Base-by-base conservation (phyloP, 1,139 yeast genomes). In the Diutina neorugosa region DNA sequence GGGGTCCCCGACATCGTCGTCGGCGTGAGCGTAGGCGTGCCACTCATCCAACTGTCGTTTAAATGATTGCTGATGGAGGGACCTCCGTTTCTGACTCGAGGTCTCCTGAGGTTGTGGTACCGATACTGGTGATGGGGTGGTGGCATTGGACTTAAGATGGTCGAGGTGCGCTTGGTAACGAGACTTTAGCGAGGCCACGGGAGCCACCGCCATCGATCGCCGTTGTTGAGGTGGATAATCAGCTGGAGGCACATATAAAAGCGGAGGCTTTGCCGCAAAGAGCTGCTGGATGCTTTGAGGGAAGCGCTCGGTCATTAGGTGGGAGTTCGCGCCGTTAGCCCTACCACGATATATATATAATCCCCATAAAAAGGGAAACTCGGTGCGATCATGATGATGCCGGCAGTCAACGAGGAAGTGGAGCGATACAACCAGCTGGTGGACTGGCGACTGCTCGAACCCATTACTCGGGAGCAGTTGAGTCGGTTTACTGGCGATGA, bases 251-350 rank as follows among this genome's bases (percentile, higher is more conserved):
- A 76, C 62, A 59, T 73, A 78, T 41, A 75, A 73, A 14, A 83
- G 65, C n/a, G 95, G 94, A 4, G 86, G 83, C 53, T 80, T 73
- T 4, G 94, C 86, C 31, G 76, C 76, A 63, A 89, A 89, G 50
- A 88, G 76, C 61, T 76, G 74, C 53, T 82, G 80, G 51, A 86
- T 79, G 58, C 77, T 79, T 1, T 78, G 71, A 1, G 96, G 91
- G 58, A 83, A 82, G 63, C 79, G 81, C 52, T 71, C 74, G 31
- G 54, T 23, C 46, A 43, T 43, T 8, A 18, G 9, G 19, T 18
- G 25, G 3, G 20, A 14, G 9, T 41, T 41, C 19, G 19, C 43
- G 43, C 20, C 43, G 43, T 25, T 9, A 7, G 25, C 7, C n/a
- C n/a, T n/a, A n/a, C n/a, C n/a, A n/a, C n/a, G n/a, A n/a, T n/a